Evolutionary conservation across 768 basidiomycete genomes (phyloP), one percentile per base, ranked within the genome.

Genomic region (Boletus fagicola): DNA sequence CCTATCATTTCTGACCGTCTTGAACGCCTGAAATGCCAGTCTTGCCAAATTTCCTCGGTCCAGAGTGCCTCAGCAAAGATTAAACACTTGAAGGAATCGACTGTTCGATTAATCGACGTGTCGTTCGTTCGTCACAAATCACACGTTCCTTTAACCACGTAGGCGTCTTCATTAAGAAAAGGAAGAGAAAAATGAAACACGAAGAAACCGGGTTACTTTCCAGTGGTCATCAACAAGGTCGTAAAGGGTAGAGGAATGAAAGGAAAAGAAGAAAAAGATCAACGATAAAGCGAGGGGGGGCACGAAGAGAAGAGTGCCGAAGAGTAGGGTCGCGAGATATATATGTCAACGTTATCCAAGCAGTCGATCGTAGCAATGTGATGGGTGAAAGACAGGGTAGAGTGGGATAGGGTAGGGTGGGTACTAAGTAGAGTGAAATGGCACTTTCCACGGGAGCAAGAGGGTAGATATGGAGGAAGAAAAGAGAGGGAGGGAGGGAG

Each of bases 381-480:
- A 50, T 10, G 20, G 16, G 42, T 46, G 30, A 16, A 36, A 59
- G 24, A 24, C 24, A 31, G 38, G 44, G 36, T 26, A 38, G 26
- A 4, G 22, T 28, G 36, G 13, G 38, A 54, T 55, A 51, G 47
- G 42, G 28, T 51, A 28, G 49, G 33, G 44, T 31, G 36, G 50
- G 56, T 39, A 51, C 39, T 45, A 22, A 36, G 47, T 46, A 51
- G 38, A 46, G 38, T n/a, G 40, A 52, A 54, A 43, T n/a, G 49
- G 49, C 46, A 54, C 43, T 44, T 59, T 60, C 63, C 56, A 57
- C 56, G n/a, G 31, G 13, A 57, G 35, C 30, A 31, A 45, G 45
- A 60, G 35, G 18, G 47, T 49, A 53, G 54, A 40, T 63, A 57
- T 59, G 63, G 49, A 55, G 43, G 43, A 45, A 58, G 45, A 28